Base-by-base conservation (phyloP, 441 rosid genomes). In the Raphanus hybrid region DNA sequence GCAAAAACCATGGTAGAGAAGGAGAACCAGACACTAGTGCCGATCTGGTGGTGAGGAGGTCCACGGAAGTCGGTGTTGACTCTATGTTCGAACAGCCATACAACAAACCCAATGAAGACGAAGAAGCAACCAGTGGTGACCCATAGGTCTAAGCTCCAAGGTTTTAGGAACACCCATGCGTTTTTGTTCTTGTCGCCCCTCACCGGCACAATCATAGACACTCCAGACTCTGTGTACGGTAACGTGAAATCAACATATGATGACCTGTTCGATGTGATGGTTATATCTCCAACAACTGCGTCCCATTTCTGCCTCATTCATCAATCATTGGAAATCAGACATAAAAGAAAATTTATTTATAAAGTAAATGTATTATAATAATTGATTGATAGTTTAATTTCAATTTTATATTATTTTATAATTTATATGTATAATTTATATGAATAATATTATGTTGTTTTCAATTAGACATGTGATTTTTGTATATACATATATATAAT, bases 121-220 rank as follows among this genome's bases (percentile, higher is more conserved):
- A 84, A 85, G 29, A 80, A 75, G 26, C 37, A 4, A 35, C 57
- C 67, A 1, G 62, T 81, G 0, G 87, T 80, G 43, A 86, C 23
- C 94, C 92, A 86, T 3, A 90, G 84, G 18, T 74, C 81, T 74
- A 54, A 79, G 9, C 74, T 73, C 79, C 88, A 67, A 2, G 92
- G 90, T 75, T 84, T 64, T 11, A 87, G 67, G 80, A 90, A 86
- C 71, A 84, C 70, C 90, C 90, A 86, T 68, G 82, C 75, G 75
- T 78, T 74, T 14, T 59, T 79, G 43, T 69, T 67, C 45, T 72
- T 50, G 32, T 75, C 62, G 14, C 75, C 74, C 76, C 71, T 80
- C 4, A 79, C n/a, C 0, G 80, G 71, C 3, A 83, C 88, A 12
- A 87, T 3, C 84, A 87, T 86, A 16, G 83, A 69, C 9, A 86